Evolutionary conservation across 768 basidiomycete species (phyloP), one percentile per base, ranked within the genome.

Genomic region (Serendipita sp.): DNA sequence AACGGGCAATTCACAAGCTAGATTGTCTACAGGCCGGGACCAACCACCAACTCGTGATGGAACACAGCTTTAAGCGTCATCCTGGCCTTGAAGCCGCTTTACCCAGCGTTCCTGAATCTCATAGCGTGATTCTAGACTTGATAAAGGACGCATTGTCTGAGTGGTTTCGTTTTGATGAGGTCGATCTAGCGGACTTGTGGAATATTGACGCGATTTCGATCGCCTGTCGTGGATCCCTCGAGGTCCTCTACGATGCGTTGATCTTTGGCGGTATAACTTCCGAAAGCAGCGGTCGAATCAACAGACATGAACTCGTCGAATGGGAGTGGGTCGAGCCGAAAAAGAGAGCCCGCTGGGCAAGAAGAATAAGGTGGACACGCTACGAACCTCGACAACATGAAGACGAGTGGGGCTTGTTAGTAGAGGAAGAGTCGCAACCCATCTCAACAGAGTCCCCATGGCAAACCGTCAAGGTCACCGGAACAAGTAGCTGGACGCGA

Each of bases 121-220:
- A 50, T 11, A 5, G n/a, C 3, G 50, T 20, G 7, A 38, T 63
- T 7, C 45, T 62, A 22, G 51, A 28, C 3, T n/a, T 53, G 14
- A 17, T 63, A 5, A 20, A 41, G 22, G 4, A 22, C 7, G 14
- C 26, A 5, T 22, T 63, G 30, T 20, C 53, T 24, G 53, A 58
- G 34, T n/a, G 9, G 22, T 22, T 22, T 20, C 42, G 30, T 41
- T 38, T 9, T 16, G 22, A 14, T 16, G 24, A 30, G 7, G 26
- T 16, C 11, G 51, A 53, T 3, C 13, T 63, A 13, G 34, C 38
- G 14, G 51, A 34, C 50, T 50, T 63, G 17, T 63, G 62, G 62
- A 41, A 58, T 33, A 17, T 38, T 16, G 51, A 56, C 11, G 45
- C 17, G 14, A 14, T 63, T 44, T 53, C 62, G 3, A n/a, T 28